phyloP scores from a whole-genome alignment of 805 yeast genomes.

The Metschnikowia amazonensis region DNA sequence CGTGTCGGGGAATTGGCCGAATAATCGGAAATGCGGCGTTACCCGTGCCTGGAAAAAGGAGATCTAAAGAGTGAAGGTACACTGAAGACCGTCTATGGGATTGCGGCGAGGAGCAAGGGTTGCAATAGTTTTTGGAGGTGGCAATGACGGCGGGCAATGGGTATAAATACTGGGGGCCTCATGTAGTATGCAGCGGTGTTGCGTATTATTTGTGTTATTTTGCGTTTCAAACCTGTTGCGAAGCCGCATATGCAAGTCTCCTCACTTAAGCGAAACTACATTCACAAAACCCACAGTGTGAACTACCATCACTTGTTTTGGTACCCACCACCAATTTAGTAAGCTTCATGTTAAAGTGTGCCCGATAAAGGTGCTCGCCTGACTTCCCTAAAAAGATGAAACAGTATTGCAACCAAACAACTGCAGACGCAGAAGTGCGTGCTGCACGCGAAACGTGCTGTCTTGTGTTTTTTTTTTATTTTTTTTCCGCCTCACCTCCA shows the following conservation, averaged over 20 bases:
- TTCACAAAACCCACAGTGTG: not conserved
- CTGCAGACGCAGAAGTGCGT: not conserved
- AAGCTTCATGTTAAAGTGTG: not conserved
- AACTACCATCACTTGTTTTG: no score
- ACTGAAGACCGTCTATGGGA: not conserved
- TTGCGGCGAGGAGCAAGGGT: not conserved
- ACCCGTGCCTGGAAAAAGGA: not conserved
- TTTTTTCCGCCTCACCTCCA: not conserved
- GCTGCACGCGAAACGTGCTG: conserved; percentile 3
- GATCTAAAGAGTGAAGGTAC: not conserved
- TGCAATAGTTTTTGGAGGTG: not conserved
- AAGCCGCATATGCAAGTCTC: conserved; percentile 4
- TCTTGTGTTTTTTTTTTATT: not conserved
- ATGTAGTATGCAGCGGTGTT: not conserved
- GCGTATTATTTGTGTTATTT: conserved; percentile 4
- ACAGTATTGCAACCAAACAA: not conserved
- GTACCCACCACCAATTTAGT: not conserved
- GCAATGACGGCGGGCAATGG: not conserved
- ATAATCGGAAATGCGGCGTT: not conserved
- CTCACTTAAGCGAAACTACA: conserved; percentile 1
- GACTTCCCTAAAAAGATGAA: not conserved
- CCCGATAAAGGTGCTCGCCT: no score
- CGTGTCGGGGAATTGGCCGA: not conserved
- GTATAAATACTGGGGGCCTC: not conserved
- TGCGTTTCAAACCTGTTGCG: conserved; percentile 5